phyloP scores from a whole-genome alignment of 306 rosid genomes.

The Quercus suber region DNA sequence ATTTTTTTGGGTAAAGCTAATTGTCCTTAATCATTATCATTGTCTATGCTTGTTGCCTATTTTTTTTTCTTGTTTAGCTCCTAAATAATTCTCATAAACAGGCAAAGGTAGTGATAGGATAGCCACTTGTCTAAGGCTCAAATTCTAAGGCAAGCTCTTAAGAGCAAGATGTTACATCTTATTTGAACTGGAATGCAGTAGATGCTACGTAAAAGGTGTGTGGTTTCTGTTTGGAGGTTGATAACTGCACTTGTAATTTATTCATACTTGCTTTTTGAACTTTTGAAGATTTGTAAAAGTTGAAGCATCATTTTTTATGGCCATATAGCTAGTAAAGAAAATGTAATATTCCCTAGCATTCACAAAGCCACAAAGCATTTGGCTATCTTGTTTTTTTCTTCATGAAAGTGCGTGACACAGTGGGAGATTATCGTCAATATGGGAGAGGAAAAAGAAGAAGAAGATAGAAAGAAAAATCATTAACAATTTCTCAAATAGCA shows the following conservation, averaged over 20 bases:
- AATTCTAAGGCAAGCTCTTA: neutral
- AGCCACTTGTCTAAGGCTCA: neutral
- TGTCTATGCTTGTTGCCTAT: neutral
- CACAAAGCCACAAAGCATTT: slow-evolving; percentile 16
- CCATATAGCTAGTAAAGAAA: slow-evolving; percentile 1
- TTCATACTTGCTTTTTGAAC: slow-evolving; percentile 22
- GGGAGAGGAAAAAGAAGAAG: neutral
- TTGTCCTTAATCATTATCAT: neutral
- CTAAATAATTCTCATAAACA: neutral
- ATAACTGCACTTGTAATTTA: slow-evolving; percentile 10
- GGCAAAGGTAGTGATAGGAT: neutral
- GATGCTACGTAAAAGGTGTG: neutral
- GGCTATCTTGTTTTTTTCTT: slow-evolving; percentile 10
- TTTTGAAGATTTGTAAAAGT: slow-evolving; percentile 29
- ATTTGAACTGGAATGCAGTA: neutral
- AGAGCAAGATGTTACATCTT: neutral
- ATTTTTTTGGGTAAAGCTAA: neutral
- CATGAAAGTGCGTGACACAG: slow-evolving; percentile 8
- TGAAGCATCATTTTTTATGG: neutral
- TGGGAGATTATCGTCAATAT: neutral
- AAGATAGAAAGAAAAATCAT: neutral
- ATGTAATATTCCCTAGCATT: slow-evolving; percentile 29
- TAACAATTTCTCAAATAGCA: neutral
- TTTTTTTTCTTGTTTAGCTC: too few species aligned
- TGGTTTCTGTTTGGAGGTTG: slow-evolving; percentile 5